Evolutionary conservation across 768 basidiomycete species (phyloP), one percentile per base, ranked within the genome.

Genomic region (Rhodotorula paludigena): DNA sequence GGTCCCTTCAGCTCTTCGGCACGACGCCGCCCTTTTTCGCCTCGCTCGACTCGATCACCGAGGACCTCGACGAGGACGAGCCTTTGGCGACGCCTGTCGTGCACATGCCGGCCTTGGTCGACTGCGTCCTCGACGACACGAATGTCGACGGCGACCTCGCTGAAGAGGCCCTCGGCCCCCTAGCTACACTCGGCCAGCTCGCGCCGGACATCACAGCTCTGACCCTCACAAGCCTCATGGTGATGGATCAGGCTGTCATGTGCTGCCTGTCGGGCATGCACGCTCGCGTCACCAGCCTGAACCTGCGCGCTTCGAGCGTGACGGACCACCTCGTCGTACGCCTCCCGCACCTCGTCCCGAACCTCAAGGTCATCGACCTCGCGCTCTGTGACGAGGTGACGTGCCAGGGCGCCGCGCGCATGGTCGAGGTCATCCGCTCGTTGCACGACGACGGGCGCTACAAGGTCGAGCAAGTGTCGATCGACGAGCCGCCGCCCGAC

Each of bases 341-440:
- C 2, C 60, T 72, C 1, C 63, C 66, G 5, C 8, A 54, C 21
- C 28, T 72, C 59, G 30, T 35, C 8, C 71, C 71, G 14, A 3
- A 1, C 1, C 55, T 72, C 33, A 15, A 47, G 32, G 11, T 25
- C 4, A 66, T 72, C 63, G 64, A 72, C 60, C 66, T 72, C 5
- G 63, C 63, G 21, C 0, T 0, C 3, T 68, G 61, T 38, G 10
- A 18, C 21, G 47, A 62, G 6, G 51, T 68, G 25, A 28, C 59
- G 6, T 53, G 44, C 20, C 66, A 67, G 25, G 59, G 63, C 36
- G 63, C 68, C 44, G 71, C 71, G 20, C 62, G 71, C 15, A 35
- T 57, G 36, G 71, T 68, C 63, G 66, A 72, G 56, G 60, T 62
- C 32, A 42, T 67, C 25, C 59, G 63, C 0, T 9, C 23, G 11